These are phyloP conservation scores for Rhodotorula glutinis DNA, from an alignment of 1,284 basidiomycete genomes.

Conservation along the genomic window DNA sequence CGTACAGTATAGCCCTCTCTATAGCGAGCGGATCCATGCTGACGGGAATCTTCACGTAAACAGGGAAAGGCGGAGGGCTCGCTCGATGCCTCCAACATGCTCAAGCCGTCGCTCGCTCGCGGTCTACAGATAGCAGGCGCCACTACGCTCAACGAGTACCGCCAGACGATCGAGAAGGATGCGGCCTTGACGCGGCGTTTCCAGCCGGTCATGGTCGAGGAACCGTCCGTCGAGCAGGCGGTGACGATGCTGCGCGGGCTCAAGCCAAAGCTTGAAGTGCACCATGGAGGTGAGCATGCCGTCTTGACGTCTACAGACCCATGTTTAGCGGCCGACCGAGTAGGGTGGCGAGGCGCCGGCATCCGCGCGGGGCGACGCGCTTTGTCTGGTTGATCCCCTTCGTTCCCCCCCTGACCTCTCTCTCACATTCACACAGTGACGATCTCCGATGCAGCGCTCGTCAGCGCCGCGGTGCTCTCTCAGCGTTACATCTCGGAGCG, in stretches of 20 bases:
- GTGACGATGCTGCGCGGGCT: slow-evolving; percentile 85
- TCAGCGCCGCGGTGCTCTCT: slow-evolving; percentile 77
- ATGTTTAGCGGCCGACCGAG: not conserved
- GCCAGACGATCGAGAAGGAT: slow-evolving; percentile 88
- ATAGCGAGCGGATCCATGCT: too few species aligned
- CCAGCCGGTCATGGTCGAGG: slow-evolving; percentile 76
- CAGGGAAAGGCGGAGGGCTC: slow-evolving; percentile 82
- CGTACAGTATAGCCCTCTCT: slow-evolving; percentile 7
- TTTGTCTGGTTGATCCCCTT: too few species aligned
- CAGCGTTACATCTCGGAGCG: slow-evolving; percentile 81
- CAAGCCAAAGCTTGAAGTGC: slow-evolving; percentile 76
- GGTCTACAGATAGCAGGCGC: slow-evolving; percentile 29
- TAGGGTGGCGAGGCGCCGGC: too few species aligned
- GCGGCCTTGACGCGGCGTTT: slow-evolving; percentile 85
- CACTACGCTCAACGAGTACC: slow-evolving; percentile 66
- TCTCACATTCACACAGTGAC: slow-evolving; percentile 53
- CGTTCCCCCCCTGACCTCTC: not conserved
- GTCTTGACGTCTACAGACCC: not conserved
- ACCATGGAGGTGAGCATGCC: slow-evolving; percentile 60
- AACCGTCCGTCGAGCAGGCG: slow-evolving; percentile 67
- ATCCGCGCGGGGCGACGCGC: too few species aligned
- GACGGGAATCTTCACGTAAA: too few species aligned
- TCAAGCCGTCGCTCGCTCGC: slow-evolving; percentile 68
- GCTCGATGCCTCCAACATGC: slow-evolving; percentile 87
- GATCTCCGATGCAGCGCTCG: slow-evolving; percentile 79